Base-by-base conservation (phyloP, 495 filamentous ascomycete species). In the Neurospora discreta region DNA sequence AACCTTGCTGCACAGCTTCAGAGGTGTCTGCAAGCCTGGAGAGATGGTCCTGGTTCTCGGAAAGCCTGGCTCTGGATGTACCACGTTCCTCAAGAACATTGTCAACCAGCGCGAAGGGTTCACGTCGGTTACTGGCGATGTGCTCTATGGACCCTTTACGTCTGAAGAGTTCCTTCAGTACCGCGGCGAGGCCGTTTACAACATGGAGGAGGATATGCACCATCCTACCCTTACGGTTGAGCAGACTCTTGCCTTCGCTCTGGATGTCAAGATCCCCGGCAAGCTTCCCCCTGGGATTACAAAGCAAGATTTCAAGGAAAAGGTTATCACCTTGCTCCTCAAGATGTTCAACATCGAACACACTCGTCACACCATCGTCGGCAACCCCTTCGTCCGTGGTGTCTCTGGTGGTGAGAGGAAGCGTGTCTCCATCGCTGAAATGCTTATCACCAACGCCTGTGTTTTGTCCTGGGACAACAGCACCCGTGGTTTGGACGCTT, bases 41-140 rank as follows among this genome's bases (percentile, higher is more conserved):
- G 94, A 98, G 80, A 97, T 97, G 94, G 85, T 96, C 2, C 82
- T 98, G 23, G 94, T 98, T 11, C 85, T 98, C 23, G 94, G 94
- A 13, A 87, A 91, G 70, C 94, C 94, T 0, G 94, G 94, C 0
- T 90, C 89, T 10, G 94, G 94, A 41, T 97, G 94, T 78, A 94
- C 94, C 0, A 93, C 93, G 0, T 95, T 97, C 75, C 83, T 97
- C 26, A 96, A 95, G 78, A 87, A 90, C 30, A 91, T 98, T 73
- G 87, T 90, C 18, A 96, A 97, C 74, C 91, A 93, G 76, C 86
- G 92, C 8, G 87, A 85, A 75, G 94, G 93, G 43, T 97, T 93
- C 75, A 93, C 92, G 2, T 84, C 84, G 8, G 84, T 97, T 15
- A 85, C 89, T 30, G 94, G 93, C 7, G 90, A 95, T 23, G 92